Conservation (phyloP, 2,329 filamentous ascomycete species). For the Trichoderma aggressivum region DNA sequence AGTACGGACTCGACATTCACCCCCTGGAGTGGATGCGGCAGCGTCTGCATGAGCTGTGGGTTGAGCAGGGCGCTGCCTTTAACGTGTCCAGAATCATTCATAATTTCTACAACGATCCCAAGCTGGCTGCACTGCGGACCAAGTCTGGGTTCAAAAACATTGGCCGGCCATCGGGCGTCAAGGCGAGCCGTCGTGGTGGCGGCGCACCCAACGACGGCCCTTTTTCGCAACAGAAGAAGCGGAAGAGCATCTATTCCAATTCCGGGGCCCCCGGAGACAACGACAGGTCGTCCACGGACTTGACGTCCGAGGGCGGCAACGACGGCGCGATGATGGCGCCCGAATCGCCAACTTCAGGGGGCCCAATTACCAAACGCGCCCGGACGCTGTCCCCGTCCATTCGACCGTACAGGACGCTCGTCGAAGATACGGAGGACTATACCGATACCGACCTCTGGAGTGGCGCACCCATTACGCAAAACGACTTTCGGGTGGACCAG, state of each 20-base stretch:
- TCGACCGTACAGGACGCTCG: not conserved
- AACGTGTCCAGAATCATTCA: constrained; percentile 50
- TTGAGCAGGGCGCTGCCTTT: constrained; percentile 44
- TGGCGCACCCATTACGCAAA: constrained; percentile 40
- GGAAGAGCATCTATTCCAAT: constrained; percentile 33
- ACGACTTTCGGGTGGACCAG: constrained; percentile 52
- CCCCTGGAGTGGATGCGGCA: constrained; percentile 57
- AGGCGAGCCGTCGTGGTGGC: constrained; percentile 28
- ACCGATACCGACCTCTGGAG: constrained; percentile 49
- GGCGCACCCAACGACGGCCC: constrained; percentile 25
- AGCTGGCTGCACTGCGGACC: constrained; percentile 46
- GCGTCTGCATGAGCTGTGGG: constrained; percentile 50
- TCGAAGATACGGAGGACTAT: not conserved
- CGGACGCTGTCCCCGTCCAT: constrained; percentile 25
- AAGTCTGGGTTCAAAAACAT: constrained; percentile 57
- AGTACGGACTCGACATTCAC: constrained; percentile 50
- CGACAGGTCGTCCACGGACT: constrained; percentile 28
- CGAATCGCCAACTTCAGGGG: constrained; percentile 14
- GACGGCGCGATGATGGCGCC: not conserved
- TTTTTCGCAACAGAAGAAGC: constrained; percentile 29
- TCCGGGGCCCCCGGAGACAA: constrained; percentile 26
- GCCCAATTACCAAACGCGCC: constrained; percentile 26
- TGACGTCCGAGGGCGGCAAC: constrained; percentile 28
- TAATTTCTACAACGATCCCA: constrained; percentile 55
- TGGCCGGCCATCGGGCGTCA: constrained; percentile 51